Percentiles rank a stretch among this genome's conserved stretches.
Conservation (phyloP, 2,329 filamentous ascomycete genomes). For the Camillea tinctor region DNA sequence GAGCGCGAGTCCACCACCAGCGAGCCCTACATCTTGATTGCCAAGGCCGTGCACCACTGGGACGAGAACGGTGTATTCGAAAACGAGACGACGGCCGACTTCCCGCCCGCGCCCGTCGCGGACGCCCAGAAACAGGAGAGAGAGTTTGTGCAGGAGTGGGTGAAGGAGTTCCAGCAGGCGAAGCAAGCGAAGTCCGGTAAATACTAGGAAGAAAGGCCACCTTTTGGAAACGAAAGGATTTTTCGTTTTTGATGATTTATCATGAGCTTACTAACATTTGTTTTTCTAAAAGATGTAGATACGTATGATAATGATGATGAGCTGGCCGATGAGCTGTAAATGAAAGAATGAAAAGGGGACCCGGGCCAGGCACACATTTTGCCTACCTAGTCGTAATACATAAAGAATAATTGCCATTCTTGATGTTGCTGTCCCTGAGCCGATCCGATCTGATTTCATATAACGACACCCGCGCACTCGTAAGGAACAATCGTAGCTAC, state of each 20-base stretch:
- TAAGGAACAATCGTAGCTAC: no score
- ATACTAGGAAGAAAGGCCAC: conserved; percentile 17
- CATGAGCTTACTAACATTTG: conserved; percentile 13
- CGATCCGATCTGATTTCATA: no score
- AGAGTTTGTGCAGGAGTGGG: conserved; percentile 65
- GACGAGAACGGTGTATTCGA: conserved; percentile 68
- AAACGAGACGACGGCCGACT: conserved; percentile 55
- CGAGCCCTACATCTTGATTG: conserved; percentile 73
- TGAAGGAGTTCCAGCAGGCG: conserved; percentile 54
- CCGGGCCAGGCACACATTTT: conserved; percentile 15
- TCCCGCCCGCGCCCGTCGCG: conserved; percentile 59
- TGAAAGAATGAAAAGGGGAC: conserved; percentile 7
- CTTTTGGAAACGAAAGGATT: conserved; percentile 7
- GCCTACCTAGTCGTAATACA: conserved; percentile 8
- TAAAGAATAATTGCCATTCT: not conserved
- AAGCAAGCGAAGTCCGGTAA: conserved; percentile 13
- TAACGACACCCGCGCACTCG: no score
- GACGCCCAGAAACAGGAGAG: conserved; percentile 59
- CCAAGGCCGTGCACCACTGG: conserved; percentile 74
- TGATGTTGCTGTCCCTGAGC: no score
- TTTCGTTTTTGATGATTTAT: not conserved
- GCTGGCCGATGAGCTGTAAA: conserved; percentile 1
- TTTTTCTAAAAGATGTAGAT: not conserved
- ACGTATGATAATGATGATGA: not conserved
- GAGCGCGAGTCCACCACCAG: conserved; percentile 57